A percentile compares a stretch with the other conserved stretches of the same genome.
Conservation (phyloP, 1,139 yeast genomes). For the Saccharomyces hybrid region DNA sequence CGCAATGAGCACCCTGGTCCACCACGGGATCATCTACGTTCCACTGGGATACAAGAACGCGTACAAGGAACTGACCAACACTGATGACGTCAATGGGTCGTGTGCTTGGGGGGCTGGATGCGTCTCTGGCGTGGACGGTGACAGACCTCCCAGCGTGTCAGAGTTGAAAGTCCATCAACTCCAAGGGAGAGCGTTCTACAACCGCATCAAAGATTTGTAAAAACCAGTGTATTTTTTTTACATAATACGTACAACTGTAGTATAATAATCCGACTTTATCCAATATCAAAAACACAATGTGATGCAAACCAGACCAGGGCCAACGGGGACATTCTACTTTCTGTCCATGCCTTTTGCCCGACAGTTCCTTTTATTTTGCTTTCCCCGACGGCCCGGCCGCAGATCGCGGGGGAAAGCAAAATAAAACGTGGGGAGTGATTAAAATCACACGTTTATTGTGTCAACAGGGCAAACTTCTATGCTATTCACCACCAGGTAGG, state of each 20-base stretch:
- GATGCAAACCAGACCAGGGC: neutral
- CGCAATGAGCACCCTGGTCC: conserved; percentile 55
- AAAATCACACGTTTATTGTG: neutral
- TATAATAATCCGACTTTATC: neutral
- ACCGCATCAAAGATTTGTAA: conserved; percentile 8
- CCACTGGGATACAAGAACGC: conserved; percentile 66
- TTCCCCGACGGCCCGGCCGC: neutral
- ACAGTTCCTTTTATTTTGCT: neutral
- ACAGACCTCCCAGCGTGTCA: conserved; percentile 54
- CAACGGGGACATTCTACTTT: neutral
- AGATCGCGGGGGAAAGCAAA: neutral
- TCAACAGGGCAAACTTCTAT: neutral
- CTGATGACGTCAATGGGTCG: conserved; percentile 64
- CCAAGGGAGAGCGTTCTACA: conserved; percentile 45
- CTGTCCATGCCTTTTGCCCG: neutral
- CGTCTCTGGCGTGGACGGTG: conserved; percentile 63
- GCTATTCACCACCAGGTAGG: neutral
- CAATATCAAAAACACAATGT: conserved; percentile 5
- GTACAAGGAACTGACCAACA: conserved; percentile 45
- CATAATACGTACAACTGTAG: neutral
- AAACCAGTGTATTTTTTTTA: neutral
- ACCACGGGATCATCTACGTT: conserved; percentile 66
- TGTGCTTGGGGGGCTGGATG: conserved; percentile 81
- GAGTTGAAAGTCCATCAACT: conserved; percentile 50
- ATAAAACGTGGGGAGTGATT: neutral